Evolutionary conservation across 2,329 filamentous ascomycete species (phyloP).

Genomic region (Neopestalotiopsis rosae): DNA sequence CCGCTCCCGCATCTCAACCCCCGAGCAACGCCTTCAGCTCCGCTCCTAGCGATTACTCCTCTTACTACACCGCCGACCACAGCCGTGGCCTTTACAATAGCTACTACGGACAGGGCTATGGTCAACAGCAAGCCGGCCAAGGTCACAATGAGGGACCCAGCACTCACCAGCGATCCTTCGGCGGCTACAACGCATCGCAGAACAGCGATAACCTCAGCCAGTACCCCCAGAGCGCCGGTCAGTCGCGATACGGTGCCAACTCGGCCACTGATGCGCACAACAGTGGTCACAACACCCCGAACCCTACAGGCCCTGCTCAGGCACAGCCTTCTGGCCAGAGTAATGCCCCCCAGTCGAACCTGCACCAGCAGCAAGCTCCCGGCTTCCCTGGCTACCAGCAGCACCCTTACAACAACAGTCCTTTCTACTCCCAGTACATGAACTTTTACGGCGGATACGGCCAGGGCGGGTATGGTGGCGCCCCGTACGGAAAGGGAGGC

Average conservation of each 20-base stretch:
- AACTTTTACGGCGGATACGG: constrained; percentile 58
- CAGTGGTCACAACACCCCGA: constrained; percentile 90
- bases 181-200: constrained; percentile 73
- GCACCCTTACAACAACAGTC: constrained; percentile 61
- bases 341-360: constrained; percentile 46
- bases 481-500: constrained; percentile 60
- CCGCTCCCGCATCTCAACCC: constrained; percentile 61
- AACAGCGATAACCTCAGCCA: constrained; percentile 65
- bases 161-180: constrained; percentile 77
- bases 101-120: constrained; percentile 69
- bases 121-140: constrained; percentile 56
- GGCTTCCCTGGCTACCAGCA: constrained; percentile 33
- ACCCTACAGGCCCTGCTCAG: constrained; percentile 66
- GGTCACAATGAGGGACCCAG: constrained; percentile 76
- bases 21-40: constrained; percentile 71
- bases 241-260: constrained; percentile 63
- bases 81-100: constrained; percentile 80
- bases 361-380: constrained; percentile 41
- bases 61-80: constrained; percentile 83
- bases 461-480: constrained; percentile 54
- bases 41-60: constrained; percentile 78
- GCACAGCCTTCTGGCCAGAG: constrained; percentile 30
- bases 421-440: constrained; percentile 67
- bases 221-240: constrained; percentile 79
- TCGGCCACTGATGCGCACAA: constrained; percentile 73